A percentile compares a stretch with the other conserved stretches of the same genome.
phyloP scores from a whole-genome alignment of 306 rosid genomes.

The Vigna angularis region DNA sequence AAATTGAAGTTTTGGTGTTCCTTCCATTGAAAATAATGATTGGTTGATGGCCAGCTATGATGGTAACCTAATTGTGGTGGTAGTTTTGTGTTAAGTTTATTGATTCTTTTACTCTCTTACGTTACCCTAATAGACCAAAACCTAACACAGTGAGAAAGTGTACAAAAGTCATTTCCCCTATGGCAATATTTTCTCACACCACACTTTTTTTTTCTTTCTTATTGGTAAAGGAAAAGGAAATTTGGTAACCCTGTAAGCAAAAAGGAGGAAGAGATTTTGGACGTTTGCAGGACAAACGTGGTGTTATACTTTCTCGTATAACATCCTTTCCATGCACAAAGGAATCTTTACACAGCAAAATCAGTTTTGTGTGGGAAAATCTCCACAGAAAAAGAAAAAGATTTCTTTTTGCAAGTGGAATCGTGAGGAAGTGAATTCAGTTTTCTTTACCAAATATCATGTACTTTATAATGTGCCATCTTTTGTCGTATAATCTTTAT shows the following conservation, averaged over 20 bases:
- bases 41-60: not conserved
- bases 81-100: not conserved
- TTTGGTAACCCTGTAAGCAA: not conserved
- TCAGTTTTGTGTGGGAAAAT: not conserved
- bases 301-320: not conserved
- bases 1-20: too few relatives aligned
- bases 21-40: not conserved
- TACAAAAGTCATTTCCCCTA: not conserved
- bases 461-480: not conserved
- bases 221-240: not conserved
- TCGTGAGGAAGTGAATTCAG: not conserved
- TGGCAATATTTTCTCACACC: not conserved
- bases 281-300: not conserved
- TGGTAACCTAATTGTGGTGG: not conserved
- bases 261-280: not conserved
- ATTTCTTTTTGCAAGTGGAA: slow-evolving; percentile 36
- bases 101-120: not conserved
- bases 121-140: not conserved
- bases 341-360: slow-evolving; percentile 8
- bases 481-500: not conserved
- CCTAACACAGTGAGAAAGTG: not conserved
- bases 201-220: not conserved
- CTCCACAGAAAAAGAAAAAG: slow-evolving; percentile 1
- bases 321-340: slow-evolving; percentile 12
- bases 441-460: not conserved